Conservation (phyloP, 169 alveolate species). For the Cryptosporidium tyzzeri region DNA sequence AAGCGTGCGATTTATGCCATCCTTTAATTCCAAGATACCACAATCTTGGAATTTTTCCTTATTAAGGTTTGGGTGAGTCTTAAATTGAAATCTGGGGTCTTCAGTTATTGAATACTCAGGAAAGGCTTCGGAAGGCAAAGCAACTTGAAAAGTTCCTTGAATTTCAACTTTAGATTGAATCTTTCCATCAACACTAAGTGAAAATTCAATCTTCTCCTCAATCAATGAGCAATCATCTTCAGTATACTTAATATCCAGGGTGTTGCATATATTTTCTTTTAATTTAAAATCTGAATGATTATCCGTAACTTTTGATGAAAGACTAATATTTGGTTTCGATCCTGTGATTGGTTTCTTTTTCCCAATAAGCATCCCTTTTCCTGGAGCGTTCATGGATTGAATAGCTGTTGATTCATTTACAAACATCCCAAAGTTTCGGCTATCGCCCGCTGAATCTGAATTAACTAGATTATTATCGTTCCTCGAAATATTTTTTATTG, state of each 20-base stretch:
- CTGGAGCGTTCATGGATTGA: slow-evolving; percentile 77
- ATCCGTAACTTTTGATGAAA: not conserved
- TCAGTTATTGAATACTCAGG: slow-evolving; percentile 57
- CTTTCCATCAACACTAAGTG: slow-evolving; percentile 77
- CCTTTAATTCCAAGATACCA: slow-evolving; percentile 24
- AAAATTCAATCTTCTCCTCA: slow-evolving; percentile 77
- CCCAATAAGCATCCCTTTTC: slow-evolving; percentile 81
- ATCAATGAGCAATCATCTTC: slow-evolving; percentile 78
- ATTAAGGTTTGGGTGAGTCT: slow-evolving; percentile 61
- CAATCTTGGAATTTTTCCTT: slow-evolving; percentile 41
- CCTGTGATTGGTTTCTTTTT: slow-evolving; percentile 77
- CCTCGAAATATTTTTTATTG: not conserved
- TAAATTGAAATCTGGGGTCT: slow-evolving; percentile 63
- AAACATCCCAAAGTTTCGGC: not conserved
- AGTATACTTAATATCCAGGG: not conserved
- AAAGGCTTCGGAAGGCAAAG: slow-evolving; percentile 17
- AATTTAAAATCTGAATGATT: slow-evolving; percentile 12
- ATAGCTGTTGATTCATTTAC: not conserved
- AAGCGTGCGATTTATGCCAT: slow-evolving; percentile 23
- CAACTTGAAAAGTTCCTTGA: slow-evolving; percentile 66
- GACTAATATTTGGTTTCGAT: slow-evolving; percentile 43
- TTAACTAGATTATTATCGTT: not conserved
- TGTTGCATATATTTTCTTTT: slow-evolving; percentile 19
- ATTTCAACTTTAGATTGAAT: slow-evolving; percentile 44
- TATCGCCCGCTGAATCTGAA: not conserved